Base-by-base conservation (phyloP, 192 early-diverging fungal species). In the Coemansia sp. region DNA sequence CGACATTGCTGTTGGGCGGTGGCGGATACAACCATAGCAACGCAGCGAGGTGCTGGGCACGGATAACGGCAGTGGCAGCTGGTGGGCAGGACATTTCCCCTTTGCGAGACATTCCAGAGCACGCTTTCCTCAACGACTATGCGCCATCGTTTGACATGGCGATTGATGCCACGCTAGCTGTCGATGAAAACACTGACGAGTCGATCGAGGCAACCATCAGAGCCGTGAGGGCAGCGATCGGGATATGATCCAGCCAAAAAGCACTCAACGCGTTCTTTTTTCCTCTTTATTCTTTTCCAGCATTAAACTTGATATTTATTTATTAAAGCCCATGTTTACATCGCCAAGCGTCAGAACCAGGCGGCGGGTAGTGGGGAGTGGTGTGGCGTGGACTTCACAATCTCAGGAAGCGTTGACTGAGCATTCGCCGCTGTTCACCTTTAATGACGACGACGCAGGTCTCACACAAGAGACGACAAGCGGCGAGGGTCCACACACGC, bases 11-110 rank as follows among this genome's bases (percentile, higher is more conserved):
- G 32, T 42, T 71, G 53, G 79, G 70, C n/a, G 74, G 81, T n/a
- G 76, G 97, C 17, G 97, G 97, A 2, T 99, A 99, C 65, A 95
- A 86, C 19, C 87, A 87, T 22, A 63, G 88, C 10, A 95, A 99
- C 79, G 92, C 94, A 3, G 92, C 94, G 5, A 77, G 95, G 17
- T 92, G 94, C 64, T 98, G 96, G 95, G 85, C 91, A 18, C 96
- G 94, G 57, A 89, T 98, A 65, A 98, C 97, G 0, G 90, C 91
- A 0, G 76, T 93, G 8, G 84, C 92, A 0, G 84, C 61, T 2
- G 57, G 61, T 2, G 17, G 27, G 46, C 22, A 4, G 8, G 57
- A 62, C 11, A 62, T 76, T 42, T 36, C 35, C 0, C 34, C 60
- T 0, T 42, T 38, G 10, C 17, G 55, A 66, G 87, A 86, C 21